phyloP scores from a whole-genome alignment of 23 red algal genomes.

The Porphyridium purpureum region DNA sequence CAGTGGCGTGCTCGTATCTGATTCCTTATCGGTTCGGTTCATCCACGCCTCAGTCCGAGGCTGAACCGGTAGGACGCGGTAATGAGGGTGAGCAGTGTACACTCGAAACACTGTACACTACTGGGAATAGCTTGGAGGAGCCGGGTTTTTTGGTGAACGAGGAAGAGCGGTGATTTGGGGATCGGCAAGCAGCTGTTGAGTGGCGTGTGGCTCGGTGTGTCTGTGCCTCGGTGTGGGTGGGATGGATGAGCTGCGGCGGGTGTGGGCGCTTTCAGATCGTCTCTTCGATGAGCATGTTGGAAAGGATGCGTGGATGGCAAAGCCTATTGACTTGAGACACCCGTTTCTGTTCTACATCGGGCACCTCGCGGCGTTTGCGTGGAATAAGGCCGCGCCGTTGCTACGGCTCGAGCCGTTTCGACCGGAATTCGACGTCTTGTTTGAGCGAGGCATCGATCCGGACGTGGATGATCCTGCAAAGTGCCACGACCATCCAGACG shows the following conservation, averaged over 20 bases:
- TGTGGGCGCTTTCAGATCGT: conserved; percentile 4
- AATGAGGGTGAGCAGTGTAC: too few relatives aligned
- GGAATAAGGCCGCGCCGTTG: conserved; percentile 11
- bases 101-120: not conserved
- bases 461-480: conserved; percentile 62
- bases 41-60: too few relatives aligned
- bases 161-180: too few relatives aligned
- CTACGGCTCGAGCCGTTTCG: not conserved
- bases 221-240: not conserved
- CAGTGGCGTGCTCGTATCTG: too few relatives aligned
- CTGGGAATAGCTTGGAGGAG: not conserved
- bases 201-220: not conserved
- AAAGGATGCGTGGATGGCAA: conserved; percentile 5
- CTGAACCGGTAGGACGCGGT: too few relatives aligned
- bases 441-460: conserved; percentile 82
- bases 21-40: too few relatives aligned
- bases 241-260: not conserved
- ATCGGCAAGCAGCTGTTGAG: not conserved
- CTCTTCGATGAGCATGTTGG: conserved; percentile 9
- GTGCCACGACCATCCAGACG: conserved; percentile 42
- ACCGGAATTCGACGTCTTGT: conserved; percentile 33
- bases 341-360: conserved; percentile 74
- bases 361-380: conserved; percentile 67
- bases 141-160: not conserved
- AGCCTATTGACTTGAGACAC: conserved; percentile 58